phyloP scores from a whole-genome alignment of 192 early-diverging fungal genomes.

The Helicostylum pulchrum region DNA sequence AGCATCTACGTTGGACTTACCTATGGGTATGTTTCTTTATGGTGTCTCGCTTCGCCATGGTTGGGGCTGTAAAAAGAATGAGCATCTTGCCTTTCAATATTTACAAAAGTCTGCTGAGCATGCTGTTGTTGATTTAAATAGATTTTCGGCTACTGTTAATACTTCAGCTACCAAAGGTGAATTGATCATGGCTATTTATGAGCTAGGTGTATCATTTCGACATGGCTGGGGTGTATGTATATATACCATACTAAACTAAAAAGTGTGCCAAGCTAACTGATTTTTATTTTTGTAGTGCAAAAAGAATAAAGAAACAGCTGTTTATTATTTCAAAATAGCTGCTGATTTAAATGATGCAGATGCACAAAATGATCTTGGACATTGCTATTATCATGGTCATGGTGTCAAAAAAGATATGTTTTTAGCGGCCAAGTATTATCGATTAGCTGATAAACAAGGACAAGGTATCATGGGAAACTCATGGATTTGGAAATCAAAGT shows the following conservation, averaged over 20 bases:
- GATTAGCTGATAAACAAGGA: slow-evolving; percentile 70
- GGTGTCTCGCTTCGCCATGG: slow-evolving; percentile 77
- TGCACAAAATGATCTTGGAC: slow-evolving; percentile 52
- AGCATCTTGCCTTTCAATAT: slow-evolving; percentile 65
- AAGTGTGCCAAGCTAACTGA: no score
- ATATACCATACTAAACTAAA: no score
- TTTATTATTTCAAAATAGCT: slow-evolving; percentile 79
- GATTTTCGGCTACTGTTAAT: slow-evolving; percentile 27
- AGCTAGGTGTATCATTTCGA: slow-evolving; percentile 72
- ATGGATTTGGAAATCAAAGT: slow-evolving; percentile 82
- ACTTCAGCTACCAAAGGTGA: slow-evolving; percentile 62
- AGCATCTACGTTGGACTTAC: slow-evolving; percentile 62
- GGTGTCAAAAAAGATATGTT: slow-evolving; percentile 69
- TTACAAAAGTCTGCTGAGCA: slow-evolving; percentile 69
- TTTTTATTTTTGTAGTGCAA: slow-evolving; percentile 7
- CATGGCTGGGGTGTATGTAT: slow-evolving; percentile 76
- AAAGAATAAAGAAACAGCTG: slow-evolving; percentile 65
- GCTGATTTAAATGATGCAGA: slow-evolving; percentile 51
- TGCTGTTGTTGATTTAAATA: slow-evolving; percentile 60
- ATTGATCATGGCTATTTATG: slow-evolving; percentile 76
- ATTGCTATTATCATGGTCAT: slow-evolving; percentile 68
- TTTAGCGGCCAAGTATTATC: slow-evolving; percentile 73
- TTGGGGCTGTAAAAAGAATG: slow-evolving; percentile 75
- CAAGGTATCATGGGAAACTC: slow-evolving; percentile 70
- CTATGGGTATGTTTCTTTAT: slow-evolving; percentile 78